Evolutionary conservation across 305 asterid genomes (phyloP), one percentile per base, ranked within the genome.

Genomic region (Plantago lanceolata): DNA sequence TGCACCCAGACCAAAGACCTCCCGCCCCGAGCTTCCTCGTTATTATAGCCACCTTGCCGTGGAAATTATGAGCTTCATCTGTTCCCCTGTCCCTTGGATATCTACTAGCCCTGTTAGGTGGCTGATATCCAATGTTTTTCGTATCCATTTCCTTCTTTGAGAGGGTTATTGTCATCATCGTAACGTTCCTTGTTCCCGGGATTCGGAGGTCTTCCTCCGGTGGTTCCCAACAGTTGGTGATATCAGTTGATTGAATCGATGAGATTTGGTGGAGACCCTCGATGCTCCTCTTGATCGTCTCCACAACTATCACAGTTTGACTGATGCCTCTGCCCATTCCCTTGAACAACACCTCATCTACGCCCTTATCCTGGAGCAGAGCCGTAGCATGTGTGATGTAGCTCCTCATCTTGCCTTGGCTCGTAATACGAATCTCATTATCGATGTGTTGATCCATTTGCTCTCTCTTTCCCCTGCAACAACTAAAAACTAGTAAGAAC

Each of bases 151-250:
- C 96, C 58, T 77, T 81, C 66, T 84, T 87, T 48, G 98, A 85
- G 67, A 92, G 96, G 26, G 87, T 81, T 53, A 93, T 82, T n/a
- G 96, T 84, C 65, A 90, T 85, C 99, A 87, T 85, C 11, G 99
- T 90, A 58, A 93, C 99, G 72, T 89, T 92, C 79, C 99, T 80
- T 45, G 95, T 90, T n/a, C n/a, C n/a, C n/a, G n/a, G n/a, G n/a
- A 74, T 89, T 68, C 87, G 99, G 58, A 93, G 94, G 75, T 97
- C 99, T 81, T 93, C 99, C 74, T 93, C 99, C 50, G 90, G 78
- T 57, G 99, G 99, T 76, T 89, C 99, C 97, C 96, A 90, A 20
- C 95, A 89, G 81, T 93, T 97, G 40, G 89, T 93, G 65, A 93
- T 87, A 68, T 93, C 96, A 12, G 85, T 87, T 78, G 99, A 93